phyloP scores from a whole-genome alignment of 2,329 filamentous ascomycete species.

The Alternaria sp. region DNA sequence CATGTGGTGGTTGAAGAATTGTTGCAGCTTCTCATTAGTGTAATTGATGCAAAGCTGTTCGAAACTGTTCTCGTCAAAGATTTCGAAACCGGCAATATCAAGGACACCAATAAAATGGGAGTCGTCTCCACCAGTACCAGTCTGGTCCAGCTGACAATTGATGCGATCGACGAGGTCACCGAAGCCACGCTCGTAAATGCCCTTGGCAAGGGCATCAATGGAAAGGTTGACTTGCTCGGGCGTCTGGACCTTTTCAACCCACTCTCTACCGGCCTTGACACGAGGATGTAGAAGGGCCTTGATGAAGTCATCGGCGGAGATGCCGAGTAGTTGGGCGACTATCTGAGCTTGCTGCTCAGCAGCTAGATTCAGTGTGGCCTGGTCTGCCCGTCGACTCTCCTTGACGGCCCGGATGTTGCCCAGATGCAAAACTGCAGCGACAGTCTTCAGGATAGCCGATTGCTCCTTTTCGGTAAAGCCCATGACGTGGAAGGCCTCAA shows the following conservation, averaged over 20 bases:
- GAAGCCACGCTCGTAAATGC: constrained; percentile 96
- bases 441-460: constrained; percentile 79
- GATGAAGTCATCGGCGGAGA: constrained; percentile 83
- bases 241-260: constrained; percentile 98
- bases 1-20: constrained; percentile 99
- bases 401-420: constrained; percentile 91
- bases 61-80: constrained; percentile 99
- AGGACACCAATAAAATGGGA: constrained; percentile 96
- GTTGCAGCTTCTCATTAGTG: constrained; percentile 98
- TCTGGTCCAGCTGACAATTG: constrained; percentile 89
- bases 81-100: constrained; percentile 98
- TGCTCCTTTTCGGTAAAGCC: constrained; percentile 89
- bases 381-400: constrained; percentile 88
- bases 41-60: constrained; percentile 99
- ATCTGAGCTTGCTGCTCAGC: constrained; percentile 77
- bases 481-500: constrained; percentile 96
- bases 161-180: constrained; percentile 91
- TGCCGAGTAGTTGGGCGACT: constrained; percentile 84
- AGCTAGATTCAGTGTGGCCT: constrained; percentile 81
- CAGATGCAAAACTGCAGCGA: constrained; percentile 90
- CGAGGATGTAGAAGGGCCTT: constrained; percentile 89
- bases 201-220: constrained; percentile 91
- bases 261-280: constrained; percentile 95
- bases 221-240: constrained; percentile 92
- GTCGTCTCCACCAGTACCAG: constrained; percentile 81